phyloP scores from a whole-genome alignment of 768 basidiomycete genomes.

The Tylopilus cervinicoccineus region DNA sequence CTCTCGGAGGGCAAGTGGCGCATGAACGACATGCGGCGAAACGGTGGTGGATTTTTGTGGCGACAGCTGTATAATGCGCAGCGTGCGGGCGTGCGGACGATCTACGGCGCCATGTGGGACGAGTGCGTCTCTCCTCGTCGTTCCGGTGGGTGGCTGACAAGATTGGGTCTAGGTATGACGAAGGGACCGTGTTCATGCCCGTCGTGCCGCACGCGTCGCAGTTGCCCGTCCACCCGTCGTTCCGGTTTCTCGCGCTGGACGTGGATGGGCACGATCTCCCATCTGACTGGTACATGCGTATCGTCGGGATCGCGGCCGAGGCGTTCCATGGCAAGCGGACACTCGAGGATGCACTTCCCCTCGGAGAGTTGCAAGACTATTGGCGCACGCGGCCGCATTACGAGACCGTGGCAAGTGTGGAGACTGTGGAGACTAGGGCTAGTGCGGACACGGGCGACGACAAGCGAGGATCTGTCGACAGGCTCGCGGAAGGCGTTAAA shows the following conservation, averaged over 20 bases:
- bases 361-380: constrained; percentile 72
- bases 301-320: constrained; percentile 70
- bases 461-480: no score
- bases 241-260: constrained; percentile 67
- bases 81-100: constrained; percentile 53
- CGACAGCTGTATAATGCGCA: constrained; percentile 69
- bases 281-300: constrained; percentile 84
- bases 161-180: constrained; percentile 57
- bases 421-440: not conserved
- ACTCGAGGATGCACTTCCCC: constrained; percentile 59
- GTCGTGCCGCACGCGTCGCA: constrained; percentile 53
- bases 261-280: constrained; percentile 75
- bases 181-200: constrained; percentile 82
- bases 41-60: constrained; percentile 78
- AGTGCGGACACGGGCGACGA: constrained; percentile 8
- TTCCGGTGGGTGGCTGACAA: not conserved
- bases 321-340: constrained; percentile 60
- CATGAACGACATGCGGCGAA: constrained; percentile 66
- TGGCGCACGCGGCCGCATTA: constrained; percentile 62
- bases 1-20: constrained; percentile 66
- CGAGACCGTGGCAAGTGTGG: constrained; percentile 25
- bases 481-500: no score
- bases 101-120: constrained; percentile 90
- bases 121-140: constrained; percentile 42
- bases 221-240: constrained; percentile 58